Base-by-base conservation (phyloP, 2,329 filamentous ascomycete species). In the Alternaria triticina region DNA sequence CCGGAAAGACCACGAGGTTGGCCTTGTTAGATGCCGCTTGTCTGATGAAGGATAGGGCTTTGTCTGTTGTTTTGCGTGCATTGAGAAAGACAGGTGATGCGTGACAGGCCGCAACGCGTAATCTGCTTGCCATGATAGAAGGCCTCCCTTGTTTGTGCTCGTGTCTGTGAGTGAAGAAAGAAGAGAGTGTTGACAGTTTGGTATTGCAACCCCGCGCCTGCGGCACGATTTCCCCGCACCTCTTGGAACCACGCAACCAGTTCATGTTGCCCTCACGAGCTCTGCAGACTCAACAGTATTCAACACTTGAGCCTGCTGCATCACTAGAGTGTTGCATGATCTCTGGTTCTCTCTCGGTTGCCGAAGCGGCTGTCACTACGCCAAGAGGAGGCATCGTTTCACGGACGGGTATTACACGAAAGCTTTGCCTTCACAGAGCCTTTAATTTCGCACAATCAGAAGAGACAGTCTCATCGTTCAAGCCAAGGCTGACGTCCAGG, bases 1-100 rank as follows among this genome's bases (percentile, higher is more conserved):
- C 86, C 0, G 86, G 85, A 65, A 87, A 87, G 27, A 86, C 82
- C 12, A 87, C 80, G 4, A 88, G 74, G 22, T 86, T 81, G 8
- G 86, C 85, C 0, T 70, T 69, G 54, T 83, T 79, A 2, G 54
- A 61, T 0, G 83, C 80, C 0, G 86, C 84, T 64, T 80, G 69
- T 15, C 81, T 71, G 58, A 88, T 85, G 9, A 85, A 71, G 0
- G 65, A 64, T 43, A 86, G 78, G 12, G 81, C 81, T 65, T 86
- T 87, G 7, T 82, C 63, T 2, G 83, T 83, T 0, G 85, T 87
- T 9, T 75, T 69, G 6, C 68, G 71, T 3, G 85, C 82, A 0
- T 81, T 82, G 12, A 87, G 81, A 64, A 86, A 85, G 49, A 84
- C 67, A 0, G 86, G 84, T 7, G 80, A 68, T 10, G 63, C 68